These are phyloP conservation scores for Suhomyces panamericanus DNA, from an alignment of 1,139 yeast species.

Conservation along the genomic window DNA sequence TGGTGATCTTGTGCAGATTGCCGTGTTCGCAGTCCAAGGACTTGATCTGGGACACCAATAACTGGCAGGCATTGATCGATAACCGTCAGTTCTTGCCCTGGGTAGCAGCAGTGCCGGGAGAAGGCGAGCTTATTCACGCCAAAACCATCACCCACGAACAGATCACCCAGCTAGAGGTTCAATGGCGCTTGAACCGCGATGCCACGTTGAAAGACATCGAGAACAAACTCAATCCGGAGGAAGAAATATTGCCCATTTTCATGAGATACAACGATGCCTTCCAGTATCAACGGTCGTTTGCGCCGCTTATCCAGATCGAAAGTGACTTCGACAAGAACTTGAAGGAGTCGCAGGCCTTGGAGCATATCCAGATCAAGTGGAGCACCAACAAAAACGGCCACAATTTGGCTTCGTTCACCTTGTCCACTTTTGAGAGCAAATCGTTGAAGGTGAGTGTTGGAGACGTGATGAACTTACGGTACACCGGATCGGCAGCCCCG, in stretches of 20 bases:
- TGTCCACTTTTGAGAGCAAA: slow-evolving; percentile 65
- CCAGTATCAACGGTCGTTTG: slow-evolving; percentile 83
- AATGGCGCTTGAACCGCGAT: slow-evolving; percentile 73
- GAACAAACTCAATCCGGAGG: slow-evolving; percentile 51
- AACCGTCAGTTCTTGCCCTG: slow-evolving; percentile 77
- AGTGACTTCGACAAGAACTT: slow-evolving; percentile 75
- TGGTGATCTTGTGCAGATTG: slow-evolving; percentile 81
- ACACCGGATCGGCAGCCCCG: slow-evolving; percentile 49
- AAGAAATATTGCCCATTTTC: slow-evolving; percentile 67
- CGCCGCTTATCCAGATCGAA: slow-evolving; percentile 79
- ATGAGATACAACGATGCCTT: slow-evolving; percentile 81
- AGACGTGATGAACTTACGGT: slow-evolving; percentile 71
- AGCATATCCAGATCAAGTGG: slow-evolving; percentile 77
- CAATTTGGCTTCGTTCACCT: slow-evolving; percentile 67
- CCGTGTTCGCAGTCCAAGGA: slow-evolving; percentile 85
- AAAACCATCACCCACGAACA: slow-evolving; percentile 61
- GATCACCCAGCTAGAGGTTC: slow-evolving; percentile 71
- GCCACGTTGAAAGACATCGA: slow-evolving; percentile 66
- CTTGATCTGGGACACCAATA: slow-evolving; percentile 79
- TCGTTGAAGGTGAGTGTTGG: slow-evolving; percentile 82
- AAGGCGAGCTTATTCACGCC: slow-evolving; percentile 59
- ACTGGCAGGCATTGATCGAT: slow-evolving; percentile 87
- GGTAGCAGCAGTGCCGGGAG: slow-evolving; percentile 71
- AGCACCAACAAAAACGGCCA: slow-evolving; percentile 63
- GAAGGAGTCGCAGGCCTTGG: slow-evolving; percentile 78